Conservation (phyloP, 2,329 filamentous ascomycete species). For the Aspergillus fijiensis region DNA sequence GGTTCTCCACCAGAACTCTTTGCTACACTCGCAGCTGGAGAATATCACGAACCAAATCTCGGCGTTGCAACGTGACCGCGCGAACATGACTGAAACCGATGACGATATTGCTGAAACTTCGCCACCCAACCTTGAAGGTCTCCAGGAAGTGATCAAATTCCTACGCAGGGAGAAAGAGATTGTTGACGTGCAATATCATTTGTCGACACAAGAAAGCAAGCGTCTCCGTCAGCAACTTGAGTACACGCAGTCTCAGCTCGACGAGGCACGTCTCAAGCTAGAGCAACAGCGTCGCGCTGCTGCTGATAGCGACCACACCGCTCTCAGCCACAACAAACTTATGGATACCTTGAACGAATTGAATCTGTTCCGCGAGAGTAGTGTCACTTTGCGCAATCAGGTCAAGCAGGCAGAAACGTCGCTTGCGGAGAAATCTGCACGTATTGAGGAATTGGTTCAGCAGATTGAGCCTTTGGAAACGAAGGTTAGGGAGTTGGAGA, state of each 20-base stretch:
- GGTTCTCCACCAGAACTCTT: conserved; percentile 81
- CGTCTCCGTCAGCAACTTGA: conserved; percentile 87
- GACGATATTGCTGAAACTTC: conserved; percentile 51
- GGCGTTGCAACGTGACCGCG: conserved; percentile 73
- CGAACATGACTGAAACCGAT: conserved; percentile 54
- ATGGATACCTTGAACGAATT: conserved; percentile 95
- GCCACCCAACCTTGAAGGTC: conserved; percentile 64
- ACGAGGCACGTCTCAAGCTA: conserved; percentile 83
- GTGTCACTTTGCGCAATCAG: conserved; percentile 84
- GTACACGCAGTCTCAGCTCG: conserved; percentile 81
- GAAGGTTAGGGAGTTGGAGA: conserved; percentile 78
- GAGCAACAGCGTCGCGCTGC: conserved; percentile 82
- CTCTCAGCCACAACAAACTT: conserved; percentile 80
- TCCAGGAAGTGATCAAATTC: conserved; percentile 89
- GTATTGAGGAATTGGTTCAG: conserved; percentile 70
- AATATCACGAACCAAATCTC: conserved; percentile 76
- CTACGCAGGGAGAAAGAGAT: conserved; percentile 96
- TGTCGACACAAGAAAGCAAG: conserved; percentile 84
- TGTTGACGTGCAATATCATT: conserved; percentile 89
- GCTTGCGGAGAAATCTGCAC: conserved; percentile 70
- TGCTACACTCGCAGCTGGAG: conserved; percentile 87
- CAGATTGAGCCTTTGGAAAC: conserved; percentile 80
- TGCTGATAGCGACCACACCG: conserved; percentile 69
- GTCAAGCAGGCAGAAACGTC: conserved; percentile 74
- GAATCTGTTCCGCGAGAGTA: conserved; percentile 94